phyloP scores from a whole-genome alignment of 495 filamentous ascomycete species.

The Thozetella sp. region DNA sequence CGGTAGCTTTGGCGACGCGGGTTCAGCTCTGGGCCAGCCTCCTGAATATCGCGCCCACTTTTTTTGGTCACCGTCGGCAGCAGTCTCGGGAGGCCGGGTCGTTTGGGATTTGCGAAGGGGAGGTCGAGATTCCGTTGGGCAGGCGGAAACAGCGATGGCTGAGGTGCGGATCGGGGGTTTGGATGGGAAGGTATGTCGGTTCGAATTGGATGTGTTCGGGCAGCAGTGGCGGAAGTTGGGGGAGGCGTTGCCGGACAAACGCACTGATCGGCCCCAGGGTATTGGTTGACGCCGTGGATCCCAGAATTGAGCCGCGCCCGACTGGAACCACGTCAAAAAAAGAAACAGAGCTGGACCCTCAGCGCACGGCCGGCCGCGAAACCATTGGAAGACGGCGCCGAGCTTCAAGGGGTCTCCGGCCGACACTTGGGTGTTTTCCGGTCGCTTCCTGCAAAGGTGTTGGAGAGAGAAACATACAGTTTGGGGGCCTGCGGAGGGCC shows the following conservation, averaged over 20 bases:
- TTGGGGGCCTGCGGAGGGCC: neutral
- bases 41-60: too few species aligned
- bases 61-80: too few species aligned
- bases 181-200: neutral
- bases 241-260: neutral
- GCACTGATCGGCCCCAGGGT: conserved; percentile 2
- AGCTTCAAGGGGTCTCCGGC: neutral
- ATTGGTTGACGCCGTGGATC: neutral
- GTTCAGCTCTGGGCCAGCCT: neutral
- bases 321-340: neutral
- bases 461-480: neutral
- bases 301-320: neutral
- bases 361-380: conserved; percentile 1
- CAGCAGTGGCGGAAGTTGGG: neutral
- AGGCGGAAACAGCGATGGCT: neutral
- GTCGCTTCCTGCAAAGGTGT: too few species aligned
- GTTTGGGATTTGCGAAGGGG: neutral
- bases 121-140: neutral
- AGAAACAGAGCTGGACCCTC: neutral
- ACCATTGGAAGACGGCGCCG: neutral
- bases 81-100: too few species aligned
- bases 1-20: neutral
- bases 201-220: neutral
- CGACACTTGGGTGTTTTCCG: too few species aligned
- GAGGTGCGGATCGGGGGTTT: neutral